Percentiles rank a stretch among this genome's conserved stretches.
Evolutionary conservation across 1,284 basidiomycete genomes (phyloP).

Genomic region (Boletus mariae): DNA sequence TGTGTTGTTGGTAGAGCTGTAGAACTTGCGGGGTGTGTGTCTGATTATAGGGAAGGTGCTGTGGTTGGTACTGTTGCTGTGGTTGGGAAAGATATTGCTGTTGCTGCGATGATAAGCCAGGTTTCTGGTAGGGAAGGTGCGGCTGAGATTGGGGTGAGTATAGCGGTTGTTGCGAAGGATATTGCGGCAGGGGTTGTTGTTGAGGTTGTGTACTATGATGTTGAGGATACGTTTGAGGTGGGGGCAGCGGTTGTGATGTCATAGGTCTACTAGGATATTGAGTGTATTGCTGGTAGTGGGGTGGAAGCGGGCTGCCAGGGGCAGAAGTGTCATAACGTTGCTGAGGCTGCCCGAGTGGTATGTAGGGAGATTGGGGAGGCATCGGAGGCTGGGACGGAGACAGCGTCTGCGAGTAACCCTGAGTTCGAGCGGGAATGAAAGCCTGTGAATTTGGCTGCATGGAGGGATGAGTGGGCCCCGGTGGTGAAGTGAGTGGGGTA

Average conservation of each 20-base stretch:
- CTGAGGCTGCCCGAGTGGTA: constrained; percentile 15
- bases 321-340: constrained; percentile 10
- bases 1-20: constrained; percentile 21
- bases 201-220: constrained; percentile 7
- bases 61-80: constrained; percentile 14
- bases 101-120: constrained; percentile 8
- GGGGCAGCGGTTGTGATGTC: constrained; percentile 11
- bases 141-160: constrained; percentile 10
- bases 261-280: constrained; percentile 11
- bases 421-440: constrained; percentile 7
- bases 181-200: constrained; percentile 5
- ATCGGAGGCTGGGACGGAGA: constrained; percentile 9
- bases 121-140: constrained; percentile 13
- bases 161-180: constrained; percentile 8
- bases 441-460: constrained; percentile 12
- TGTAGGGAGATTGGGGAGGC: constrained; percentile 11
- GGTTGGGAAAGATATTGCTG: constrained; percentile 4
- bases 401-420: constrained; percentile 8
- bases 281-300: constrained; percentile 12
- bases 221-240: constrained; percentile 13
- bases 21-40: constrained; percentile 8
- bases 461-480: constrained; percentile 5
- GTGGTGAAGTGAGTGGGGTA: neutral
- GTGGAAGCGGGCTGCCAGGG: neutral
- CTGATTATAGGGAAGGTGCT: constrained; percentile 17